Evolutionary conservation across 179 eudicot species (phyloP).

Genomic region (Silene coronaria): DNA sequence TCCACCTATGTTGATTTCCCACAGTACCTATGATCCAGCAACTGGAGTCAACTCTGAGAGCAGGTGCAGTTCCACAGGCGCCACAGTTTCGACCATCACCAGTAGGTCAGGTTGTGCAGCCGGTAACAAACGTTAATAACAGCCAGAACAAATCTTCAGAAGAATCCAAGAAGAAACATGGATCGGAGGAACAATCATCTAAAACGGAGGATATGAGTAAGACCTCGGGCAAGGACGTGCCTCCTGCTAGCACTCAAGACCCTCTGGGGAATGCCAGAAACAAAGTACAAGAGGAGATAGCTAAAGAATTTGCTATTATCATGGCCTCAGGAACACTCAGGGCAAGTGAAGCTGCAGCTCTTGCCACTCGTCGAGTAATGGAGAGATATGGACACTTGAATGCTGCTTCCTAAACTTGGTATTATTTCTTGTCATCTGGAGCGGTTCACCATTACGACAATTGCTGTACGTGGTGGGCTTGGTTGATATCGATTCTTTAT

Average conservation of each 20-base stretch:
- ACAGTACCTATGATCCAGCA: slow-evolving; percentile 87
- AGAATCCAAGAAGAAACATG: slow-evolving; percentile 5
- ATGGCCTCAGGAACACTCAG: slow-evolving; percentile 82
- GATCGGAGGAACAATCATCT: slow-evolving; percentile 7
- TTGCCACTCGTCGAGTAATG: slow-evolving; percentile 86
- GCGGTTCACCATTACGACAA: not conserved
- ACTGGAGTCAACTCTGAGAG: slow-evolving; percentile 64
- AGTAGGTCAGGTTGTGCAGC: slow-evolving; percentile 21
- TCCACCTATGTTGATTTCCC: not conserved
- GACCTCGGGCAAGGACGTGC: slow-evolving; percentile 9
- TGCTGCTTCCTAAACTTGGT: slow-evolving; percentile 28
- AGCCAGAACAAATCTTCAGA: slow-evolving; percentile 6
- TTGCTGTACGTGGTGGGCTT: not conserved
- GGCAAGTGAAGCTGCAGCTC: slow-evolving; percentile 96
- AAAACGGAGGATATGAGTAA: slow-evolving; percentile 12
- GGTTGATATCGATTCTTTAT: not conserved
- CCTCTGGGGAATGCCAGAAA: slow-evolving; percentile 76
- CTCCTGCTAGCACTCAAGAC: slow-evolving; percentile 38
- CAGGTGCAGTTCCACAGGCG: slow-evolving; percentile 70
- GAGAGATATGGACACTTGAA: slow-evolving; percentile 54
- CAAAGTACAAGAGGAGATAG: slow-evolving; percentile 85
- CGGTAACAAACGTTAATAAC: slow-evolving; percentile 10
- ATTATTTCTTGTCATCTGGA: not conserved
- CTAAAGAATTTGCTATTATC: slow-evolving; percentile 65
- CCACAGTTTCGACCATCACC: slow-evolving; percentile 67